Evolutionary conservation across 2,329 filamentous ascomycete species (phyloP).

Genomic region (Camillea tinctor): DNA sequence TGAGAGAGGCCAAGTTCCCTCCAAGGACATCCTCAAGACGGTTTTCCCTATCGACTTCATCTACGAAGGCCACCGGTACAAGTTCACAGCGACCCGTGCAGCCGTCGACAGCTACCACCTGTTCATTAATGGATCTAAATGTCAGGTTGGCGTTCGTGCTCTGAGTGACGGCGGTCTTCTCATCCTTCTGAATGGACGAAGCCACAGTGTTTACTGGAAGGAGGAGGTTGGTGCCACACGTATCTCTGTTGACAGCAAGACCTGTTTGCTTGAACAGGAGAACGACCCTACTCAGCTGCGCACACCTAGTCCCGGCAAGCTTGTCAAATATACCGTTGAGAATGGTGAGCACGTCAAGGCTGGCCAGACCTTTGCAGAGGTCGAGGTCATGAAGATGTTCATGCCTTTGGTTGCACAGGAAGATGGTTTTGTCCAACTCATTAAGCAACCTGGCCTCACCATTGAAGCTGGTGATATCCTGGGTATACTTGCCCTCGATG

Average conservation of each 20-base stretch:
- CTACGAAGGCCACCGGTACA: conserved; percentile 94
- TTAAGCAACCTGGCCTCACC: conserved; percentile 98
- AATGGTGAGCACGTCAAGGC: conserved; percentile 92
- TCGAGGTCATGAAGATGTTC: conserved; percentile 99
- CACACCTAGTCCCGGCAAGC: conserved; percentile 92
- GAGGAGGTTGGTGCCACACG: conserved; percentile 96
- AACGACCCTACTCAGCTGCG: conserved; percentile 97
- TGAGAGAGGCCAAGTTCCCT: conserved; percentile 95
- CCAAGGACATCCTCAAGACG: conserved; percentile 95
- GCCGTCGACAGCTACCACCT: conserved; percentile 93
- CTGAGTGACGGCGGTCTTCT: conserved; percentile 92
- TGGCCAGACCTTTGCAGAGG: conserved; percentile 91
- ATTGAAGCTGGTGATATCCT: conserved; percentile 97
- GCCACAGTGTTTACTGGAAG: conserved; percentile 99
- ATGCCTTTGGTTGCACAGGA: conserved; percentile 96
- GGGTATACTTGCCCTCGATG: conserved; percentile 93
- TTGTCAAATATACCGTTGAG: conserved; percentile 96
- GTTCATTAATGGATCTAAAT: conserved; percentile 98
- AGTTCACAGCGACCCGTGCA: conserved; percentile 94
- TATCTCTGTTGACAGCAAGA: conserved; percentile 96
- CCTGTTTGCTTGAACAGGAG: conserved; percentile 95
- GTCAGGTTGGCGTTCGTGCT: conserved; percentile 85
- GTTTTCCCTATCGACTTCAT: conserved; percentile 98
- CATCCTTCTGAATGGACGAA: conserved; percentile 85
- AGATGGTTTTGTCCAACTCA: conserved; percentile 93